phyloP scores from a whole-genome alignment of 2,329 filamentous ascomycete genomes.

The Elsinoe ampelina region DNA sequence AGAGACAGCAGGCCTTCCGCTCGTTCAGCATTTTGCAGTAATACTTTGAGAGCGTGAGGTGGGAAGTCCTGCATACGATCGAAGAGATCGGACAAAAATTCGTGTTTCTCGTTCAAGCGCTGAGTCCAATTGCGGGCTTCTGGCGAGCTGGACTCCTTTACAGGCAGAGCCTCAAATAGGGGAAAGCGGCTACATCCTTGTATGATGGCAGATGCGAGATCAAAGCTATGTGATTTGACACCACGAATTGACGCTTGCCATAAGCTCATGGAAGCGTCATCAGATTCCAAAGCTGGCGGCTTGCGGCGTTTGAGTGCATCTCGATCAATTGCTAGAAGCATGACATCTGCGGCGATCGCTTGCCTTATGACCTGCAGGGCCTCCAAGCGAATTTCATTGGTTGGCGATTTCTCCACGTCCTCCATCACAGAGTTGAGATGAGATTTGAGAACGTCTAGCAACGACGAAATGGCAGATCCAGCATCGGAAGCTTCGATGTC shows the following conservation, averaged over 20 bases:
- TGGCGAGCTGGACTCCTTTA: conserved; percentile 34
- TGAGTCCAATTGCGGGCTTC: conserved; percentile 68
- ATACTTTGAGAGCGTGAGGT: conserved; percentile 54
- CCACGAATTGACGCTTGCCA: conserved; percentile 69
- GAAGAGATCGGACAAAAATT: conserved; percentile 62
- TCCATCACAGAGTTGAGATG: conserved; percentile 39
- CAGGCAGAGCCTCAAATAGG: conserved; percentile 61
- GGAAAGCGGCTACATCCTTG: conserved; percentile 61
- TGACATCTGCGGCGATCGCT: conserved; percentile 61
- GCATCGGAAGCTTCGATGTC: conserved; percentile 25
- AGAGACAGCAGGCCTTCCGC: conserved; percentile 68
- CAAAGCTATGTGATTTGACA: conserved; percentile 56
- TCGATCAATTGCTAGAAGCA: conserved; percentile 59
- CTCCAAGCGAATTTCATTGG: conserved; percentile 24
- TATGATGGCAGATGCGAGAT: conserved; percentile 65
- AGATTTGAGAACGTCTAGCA: conserved; percentile 56
- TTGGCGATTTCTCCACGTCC: conserved; percentile 22
- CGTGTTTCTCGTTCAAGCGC: conserved; percentile 53
- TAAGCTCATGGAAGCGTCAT: conserved; percentile 62
- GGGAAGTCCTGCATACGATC: conserved; percentile 71
- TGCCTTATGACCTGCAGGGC: conserved; percentile 57
- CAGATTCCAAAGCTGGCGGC: conserved; percentile 56
- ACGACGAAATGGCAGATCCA: conserved; percentile 14
- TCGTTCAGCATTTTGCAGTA: conserved; percentile 59
- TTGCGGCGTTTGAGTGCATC: conserved; percentile 53